phyloP scores from a whole-genome alignment of 495 filamentous ascomycete species.

The Lepraria neglecta region DNA sequence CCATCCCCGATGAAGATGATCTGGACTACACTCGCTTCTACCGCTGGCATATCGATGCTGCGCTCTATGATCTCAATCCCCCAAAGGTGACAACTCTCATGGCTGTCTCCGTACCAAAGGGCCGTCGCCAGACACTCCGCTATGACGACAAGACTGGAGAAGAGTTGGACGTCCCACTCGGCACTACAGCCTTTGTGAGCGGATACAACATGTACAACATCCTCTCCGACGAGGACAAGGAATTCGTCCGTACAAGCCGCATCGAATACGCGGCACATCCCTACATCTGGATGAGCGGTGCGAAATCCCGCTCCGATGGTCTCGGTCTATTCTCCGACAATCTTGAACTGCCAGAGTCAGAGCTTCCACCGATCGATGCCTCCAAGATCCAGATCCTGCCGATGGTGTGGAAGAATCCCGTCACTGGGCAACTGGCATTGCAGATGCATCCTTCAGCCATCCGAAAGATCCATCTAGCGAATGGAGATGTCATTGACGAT shows the following conservation, averaged over 20 bases:
- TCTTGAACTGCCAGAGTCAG: conserved; percentile 47
- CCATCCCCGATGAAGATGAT: conserved; percentile 57
- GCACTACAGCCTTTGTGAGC: conserved; percentile 69
- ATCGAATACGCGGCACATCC: conserved; percentile 71
- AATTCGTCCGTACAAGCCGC: conserved; percentile 55
- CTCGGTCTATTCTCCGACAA: conserved; percentile 59
- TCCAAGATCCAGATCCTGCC: conserved; percentile 61
- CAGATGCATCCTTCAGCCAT: conserved; percentile 65
- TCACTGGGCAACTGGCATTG: conserved; percentile 58
- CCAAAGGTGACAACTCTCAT: conserved; percentile 63
- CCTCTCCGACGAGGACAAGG: conserved; percentile 56
- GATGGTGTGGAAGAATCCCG: conserved; percentile 67
- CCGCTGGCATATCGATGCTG: conserved; percentile 74
- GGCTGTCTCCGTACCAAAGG: conserved; percentile 59
- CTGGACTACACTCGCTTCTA: conserved; percentile 65
- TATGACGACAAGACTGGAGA: conserved; percentile 69
- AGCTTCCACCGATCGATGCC: conserved; percentile 57
- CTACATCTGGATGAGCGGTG: conserved; percentile 68
- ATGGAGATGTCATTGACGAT: conserved; percentile 60
- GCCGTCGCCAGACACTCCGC: conserved; percentile 55
- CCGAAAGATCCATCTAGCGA: conserved; percentile 53
- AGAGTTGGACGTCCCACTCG: conserved; percentile 59
- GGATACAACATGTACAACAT: conserved; percentile 59
- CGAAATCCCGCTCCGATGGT: conserved; percentile 57
- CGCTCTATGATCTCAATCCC: conserved; percentile 64